These are phyloP conservation scores for Globisporangium lucens DNA, from an alignment of 352 stramenopile genomes.

Conservation along the genomic window DNA sequence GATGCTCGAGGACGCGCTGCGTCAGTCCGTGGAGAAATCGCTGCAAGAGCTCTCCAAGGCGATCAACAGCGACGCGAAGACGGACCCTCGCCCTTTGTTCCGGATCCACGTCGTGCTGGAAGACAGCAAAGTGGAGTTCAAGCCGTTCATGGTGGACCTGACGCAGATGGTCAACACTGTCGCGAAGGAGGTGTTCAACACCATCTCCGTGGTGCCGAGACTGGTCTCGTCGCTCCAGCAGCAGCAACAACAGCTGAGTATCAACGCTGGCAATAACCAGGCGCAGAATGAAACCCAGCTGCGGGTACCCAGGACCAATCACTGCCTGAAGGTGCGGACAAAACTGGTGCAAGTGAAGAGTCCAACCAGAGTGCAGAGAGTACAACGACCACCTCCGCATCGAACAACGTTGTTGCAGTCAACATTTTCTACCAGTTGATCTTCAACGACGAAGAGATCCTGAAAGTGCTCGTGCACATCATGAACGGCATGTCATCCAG, in stretches of 20 bases:
- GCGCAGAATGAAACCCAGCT: slow-evolving; percentile 5
- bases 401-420: slow-evolving; percentile 1
- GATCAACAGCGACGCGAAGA: slow-evolving; percentile 93
- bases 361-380: background rate
- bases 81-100: slow-evolving; percentile 90
- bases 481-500: slow-evolving; percentile 96
- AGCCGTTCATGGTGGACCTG: slow-evolving; percentile 92
- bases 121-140: slow-evolving; percentile 92
- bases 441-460: slow-evolving; percentile 94
- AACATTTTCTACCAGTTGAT: slow-evolving; percentile 93
- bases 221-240: slow-evolving; percentile 59
- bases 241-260: slow-evolving; percentile 1
- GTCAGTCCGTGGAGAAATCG: slow-evolving; percentile 92
- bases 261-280: slow-evolving; percentile 22
- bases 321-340: background rate
- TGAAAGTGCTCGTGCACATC: slow-evolving; percentile 94
- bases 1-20: slow-evolving; percentile 88
- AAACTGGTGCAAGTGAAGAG: slow-evolving; percentile 4
- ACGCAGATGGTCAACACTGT: slow-evolving; percentile 94
- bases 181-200: slow-evolving; percentile 94
- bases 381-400: background rate
- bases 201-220: slow-evolving; percentile 89
- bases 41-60: slow-evolving; percentile 92
- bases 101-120: slow-evolving; percentile 93
- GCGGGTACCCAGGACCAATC: background rate